These are phyloP conservation scores for Blastocystis sp. DNA, from an alignment of 352 stramenopile species.

Conservation along the genomic window DNA sequence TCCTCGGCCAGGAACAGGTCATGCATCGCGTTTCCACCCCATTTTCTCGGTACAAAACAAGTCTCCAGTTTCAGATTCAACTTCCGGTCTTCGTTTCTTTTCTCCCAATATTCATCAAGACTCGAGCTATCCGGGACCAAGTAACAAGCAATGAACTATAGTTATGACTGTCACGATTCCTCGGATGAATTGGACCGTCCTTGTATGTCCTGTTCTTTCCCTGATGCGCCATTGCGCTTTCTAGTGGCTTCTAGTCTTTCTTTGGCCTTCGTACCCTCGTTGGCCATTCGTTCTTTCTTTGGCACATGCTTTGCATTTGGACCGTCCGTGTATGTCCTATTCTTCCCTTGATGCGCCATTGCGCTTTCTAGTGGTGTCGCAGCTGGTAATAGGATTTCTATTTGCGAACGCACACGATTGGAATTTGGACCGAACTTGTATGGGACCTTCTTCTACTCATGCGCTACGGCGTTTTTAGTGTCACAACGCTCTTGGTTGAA, in stretches of 20 bases:
- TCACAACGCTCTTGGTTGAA: neutral
- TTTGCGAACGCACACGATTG: neutral
- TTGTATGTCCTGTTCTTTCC: constrained; percentile 26
- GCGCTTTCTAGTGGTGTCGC: constrained; percentile 48
- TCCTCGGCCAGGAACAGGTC: too few species aligned
- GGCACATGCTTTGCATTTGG: neutral
- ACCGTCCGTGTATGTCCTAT: constrained; percentile 1
- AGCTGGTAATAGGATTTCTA: too few species aligned
- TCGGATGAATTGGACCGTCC: neutral
- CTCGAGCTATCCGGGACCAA: too few species aligned
- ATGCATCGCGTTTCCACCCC: too few species aligned
- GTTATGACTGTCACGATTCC: too few species aligned
- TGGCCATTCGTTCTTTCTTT: too few species aligned
- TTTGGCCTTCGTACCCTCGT: neutral
- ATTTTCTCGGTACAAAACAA: too few species aligned
- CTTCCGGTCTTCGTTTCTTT: too few species aligned
- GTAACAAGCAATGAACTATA: too few species aligned
- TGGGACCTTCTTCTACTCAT: constrained; percentile 25
- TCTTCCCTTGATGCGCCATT: constrained; percentile 34
- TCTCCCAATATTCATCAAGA: too few species aligned
- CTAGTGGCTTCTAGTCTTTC: neutral
- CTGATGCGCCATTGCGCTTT: constrained; percentile 36
- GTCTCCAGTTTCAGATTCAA: too few species aligned
- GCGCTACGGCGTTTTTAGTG: neutral
- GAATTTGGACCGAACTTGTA: neutral